Base-by-base conservation (phyloP, 129 eudicot genomes). In the Pulicaria dysenterica region DNA sequence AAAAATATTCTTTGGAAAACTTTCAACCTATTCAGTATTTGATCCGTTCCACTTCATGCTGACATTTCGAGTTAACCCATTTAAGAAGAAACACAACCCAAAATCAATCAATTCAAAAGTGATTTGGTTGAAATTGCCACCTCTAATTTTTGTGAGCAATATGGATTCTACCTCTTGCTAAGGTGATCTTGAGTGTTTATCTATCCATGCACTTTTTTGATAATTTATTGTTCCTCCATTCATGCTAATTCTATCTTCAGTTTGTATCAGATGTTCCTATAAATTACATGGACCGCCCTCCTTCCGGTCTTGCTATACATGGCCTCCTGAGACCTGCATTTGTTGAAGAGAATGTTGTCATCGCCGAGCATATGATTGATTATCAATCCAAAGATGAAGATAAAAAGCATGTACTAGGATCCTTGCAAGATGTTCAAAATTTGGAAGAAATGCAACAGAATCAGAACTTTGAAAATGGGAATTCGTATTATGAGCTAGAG, bases 401-500 rank as follows among this genome's bases (percentile, higher is more conserved):
- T 46, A 66, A 37, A 14, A 69, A 75, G 70, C 81, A 83, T 63
- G 79, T 59, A 43, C 62, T 65, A 5, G 87, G 65, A 36, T 43
- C 81, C 37, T 69, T 81, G 17, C 68, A 68, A 64, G 95, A 85
- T 81, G 74, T 50, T 67, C 62, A 82, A 62, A 51, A 40, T 53
- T 67, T 75, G 76, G 76, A 84, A 53, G 85, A 85, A 67, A 67
- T 81, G 75, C 90, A 87, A 78, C 85, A 84, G 80, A 92, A 84
- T 87, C 88, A 89, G 60, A 75, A 66, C 58, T 58, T 76, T 10
- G 86, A 81, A 81, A 89, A 80, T 46, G 96, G 93, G 57, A 87
- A 85, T 79, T 82, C 98, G 69, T 94, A 84, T 73, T 94, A 94
- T 79, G 90, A 90, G 86, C 85, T 94, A 42, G 99, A 94, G 76